Conservation (phyloP, 768 basidiomycete genomes). For the Pseudohyphozyma bogoriensis region DNA sequence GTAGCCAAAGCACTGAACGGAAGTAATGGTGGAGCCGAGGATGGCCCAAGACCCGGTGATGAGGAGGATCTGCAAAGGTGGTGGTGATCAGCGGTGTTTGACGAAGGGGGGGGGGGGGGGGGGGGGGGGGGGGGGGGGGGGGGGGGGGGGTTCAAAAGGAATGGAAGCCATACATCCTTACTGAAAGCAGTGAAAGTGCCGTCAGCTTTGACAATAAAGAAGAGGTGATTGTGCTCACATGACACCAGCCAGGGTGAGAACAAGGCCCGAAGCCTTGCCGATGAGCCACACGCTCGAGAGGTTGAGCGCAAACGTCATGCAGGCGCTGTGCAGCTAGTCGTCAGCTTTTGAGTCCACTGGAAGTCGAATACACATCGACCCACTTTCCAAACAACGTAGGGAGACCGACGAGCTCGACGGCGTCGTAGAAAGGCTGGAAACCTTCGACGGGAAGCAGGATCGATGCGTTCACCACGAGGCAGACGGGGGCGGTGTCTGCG, state of each 20-base stretch:
- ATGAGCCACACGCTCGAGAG: conserved; percentile 94
- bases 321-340: conserved; percentile 52
- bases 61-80: conserved; percentile 65
- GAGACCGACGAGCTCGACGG: conserved; percentile 49
- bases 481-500: conserved; percentile 47
- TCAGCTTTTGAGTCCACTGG: not conserved
- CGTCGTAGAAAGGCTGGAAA: conserved; percentile 65
- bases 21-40: conserved; percentile 66
- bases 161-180: no score
- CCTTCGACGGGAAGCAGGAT: conserved; percentile 88
- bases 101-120: no score
- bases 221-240: conserved; percentile 44
- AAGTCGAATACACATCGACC: not conserved
- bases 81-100: conserved; percentile 26
- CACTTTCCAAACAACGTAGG: conserved; percentile 35
- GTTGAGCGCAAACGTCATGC: conserved; percentile 79
- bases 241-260: conserved; percentile 87
- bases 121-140: no score
- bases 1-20: conserved; percentile 72
- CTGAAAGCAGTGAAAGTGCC: not conserved
- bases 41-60: conserved; percentile 78
- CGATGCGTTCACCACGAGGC: conserved; percentile 71
- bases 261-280: conserved; percentile 71
- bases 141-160: no score
- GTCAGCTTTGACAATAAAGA: not conserved